phyloP scores from a whole-genome alignment of 495 filamentous ascomycete genomes.

The Pyronema omphalodes region DNA sequence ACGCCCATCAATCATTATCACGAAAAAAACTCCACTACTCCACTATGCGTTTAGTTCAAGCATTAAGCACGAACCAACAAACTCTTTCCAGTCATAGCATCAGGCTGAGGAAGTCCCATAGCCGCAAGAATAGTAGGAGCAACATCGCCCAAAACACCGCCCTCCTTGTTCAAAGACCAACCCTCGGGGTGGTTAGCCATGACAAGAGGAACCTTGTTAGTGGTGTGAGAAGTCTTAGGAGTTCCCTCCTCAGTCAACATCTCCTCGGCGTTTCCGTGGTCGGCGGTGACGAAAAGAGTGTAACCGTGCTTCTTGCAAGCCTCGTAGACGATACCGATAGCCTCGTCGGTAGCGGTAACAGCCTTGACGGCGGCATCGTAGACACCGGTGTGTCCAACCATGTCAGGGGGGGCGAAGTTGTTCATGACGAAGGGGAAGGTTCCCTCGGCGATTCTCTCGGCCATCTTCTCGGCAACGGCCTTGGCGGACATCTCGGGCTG shows the following conservation, averaged over 20 bases:
- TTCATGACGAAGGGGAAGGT: conserved; percentile 96
- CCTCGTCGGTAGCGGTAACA: conserved; percentile 70
- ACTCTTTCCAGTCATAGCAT: conserved; percentile 78
- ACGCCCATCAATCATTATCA: too few species aligned
- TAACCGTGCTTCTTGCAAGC: conserved; percentile 84
- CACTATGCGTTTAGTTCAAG: too few species aligned
- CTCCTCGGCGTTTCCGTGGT: conserved; percentile 97
- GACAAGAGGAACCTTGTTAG: conserved; percentile 91
- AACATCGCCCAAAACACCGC: conserved; percentile 86
- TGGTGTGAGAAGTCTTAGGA: conserved; percentile 95
- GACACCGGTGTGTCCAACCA: conserved; percentile 97
- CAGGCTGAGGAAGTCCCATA: conserved; percentile 78
- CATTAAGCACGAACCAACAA: conserved; percentile 54
- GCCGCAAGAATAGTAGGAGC: conserved; percentile 76
- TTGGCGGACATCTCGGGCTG: conserved; percentile 92
- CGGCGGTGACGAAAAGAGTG: conserved; percentile 79
- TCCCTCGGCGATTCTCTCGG: conserved; percentile 58
- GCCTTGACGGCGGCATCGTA: conserved; percentile 89
- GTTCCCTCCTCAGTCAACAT: conserved; percentile 91
- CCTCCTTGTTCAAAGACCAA: conserved; percentile 68
- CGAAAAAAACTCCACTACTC: too few species aligned
- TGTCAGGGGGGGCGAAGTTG: conserved; percentile 98
- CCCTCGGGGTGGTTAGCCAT: conserved; percentile 91
- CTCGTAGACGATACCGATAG: conserved; percentile 80
- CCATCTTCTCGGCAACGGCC: conserved; percentile 69